Base-by-base conservation (phyloP, 352 stramenopile genomes). In the Pythium inflatum region DNA sequence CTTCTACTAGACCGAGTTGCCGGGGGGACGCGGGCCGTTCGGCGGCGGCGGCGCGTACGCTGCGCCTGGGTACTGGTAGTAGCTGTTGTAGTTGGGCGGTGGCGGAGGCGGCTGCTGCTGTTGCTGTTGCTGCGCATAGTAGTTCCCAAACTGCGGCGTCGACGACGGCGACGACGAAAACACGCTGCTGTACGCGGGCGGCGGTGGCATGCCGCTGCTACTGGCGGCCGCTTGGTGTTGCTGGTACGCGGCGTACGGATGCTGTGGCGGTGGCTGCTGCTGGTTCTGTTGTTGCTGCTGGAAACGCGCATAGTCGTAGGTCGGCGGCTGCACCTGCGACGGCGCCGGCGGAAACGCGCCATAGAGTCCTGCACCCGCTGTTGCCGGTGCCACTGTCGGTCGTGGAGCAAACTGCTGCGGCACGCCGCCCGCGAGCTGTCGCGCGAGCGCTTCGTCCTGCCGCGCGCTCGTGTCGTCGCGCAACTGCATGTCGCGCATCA, bases 401-500 rank as follows among this genome's bases (percentile, higher is more conserved):
- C 20, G 36, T 20, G 27, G n/a, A 24, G 25, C 46, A 40, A 67
- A 72, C 22, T 46, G 31, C 70, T 89, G 83, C 20, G 81, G 62
- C 8, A 78, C 75, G 24, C 56, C 76, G 25, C 77, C 83, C 8
- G 81, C 81, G 60, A 89, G 63, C 54, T 87, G 81, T 1, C 81
- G 63, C 45, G 81, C 83, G n/a, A 88, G 67, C n/a, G 73, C 81
- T 71, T 88, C 81, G 71, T 91, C 83, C 27, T 62, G 83, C 4
- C 67, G 22, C 8, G 27, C 2, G 18, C 30, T 28, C 2, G 33
- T 34, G 33, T 69, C 57, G 50, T 78, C 67, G 2, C 71, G 67
- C 18, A 91, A 46, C 30, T 76, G 80, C 79, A 89, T 79, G 60
- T 88, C 81, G n/a, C 74, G 78, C 83, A 90, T 87, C 83, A 91